Conservation (phyloP, 129 eudicot genomes). For the Erigeron canadensis region DNA sequence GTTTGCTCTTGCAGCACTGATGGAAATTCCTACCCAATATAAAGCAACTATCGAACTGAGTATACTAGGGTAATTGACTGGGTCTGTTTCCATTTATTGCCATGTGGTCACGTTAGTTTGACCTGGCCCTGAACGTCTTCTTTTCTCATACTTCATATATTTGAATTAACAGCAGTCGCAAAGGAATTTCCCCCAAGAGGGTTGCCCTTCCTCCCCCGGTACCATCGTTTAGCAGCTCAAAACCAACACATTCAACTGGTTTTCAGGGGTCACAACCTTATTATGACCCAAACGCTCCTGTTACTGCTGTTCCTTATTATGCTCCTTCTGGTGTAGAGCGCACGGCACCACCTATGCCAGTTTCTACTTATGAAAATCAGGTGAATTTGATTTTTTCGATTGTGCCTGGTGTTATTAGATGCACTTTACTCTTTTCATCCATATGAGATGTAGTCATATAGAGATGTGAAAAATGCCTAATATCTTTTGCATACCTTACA, state of each 20-base stretch:
- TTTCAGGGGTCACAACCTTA: constrained; percentile 52
- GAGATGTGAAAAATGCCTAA: background rate
- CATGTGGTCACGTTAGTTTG: constrained; percentile 13
- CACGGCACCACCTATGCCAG: constrained; percentile 59
- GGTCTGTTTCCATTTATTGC: background rate
- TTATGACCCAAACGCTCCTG: constrained; percentile 38
- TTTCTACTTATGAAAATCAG: constrained; percentile 62
- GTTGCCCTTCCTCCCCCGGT: constrained; percentile 89
- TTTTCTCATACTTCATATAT: constrained; percentile 2
- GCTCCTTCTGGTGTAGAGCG: constrained; percentile 32
- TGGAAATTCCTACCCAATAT: constrained; percentile 96
- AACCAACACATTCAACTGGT: constrained; percentile 44
- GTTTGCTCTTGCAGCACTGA: constrained; percentile 91
- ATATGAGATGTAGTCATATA: too few species aligned
- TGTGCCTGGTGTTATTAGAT: constrained; percentile 1
- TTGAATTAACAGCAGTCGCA: constrained; percentile 43
- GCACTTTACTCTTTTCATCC: background rate
- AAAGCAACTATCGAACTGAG: constrained; percentile 90
- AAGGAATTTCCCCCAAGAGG: constrained; percentile 61
- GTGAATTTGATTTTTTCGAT: constrained; percentile 33
- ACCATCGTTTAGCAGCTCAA: constrained; percentile 48
- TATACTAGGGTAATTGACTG: constrained; percentile 65
- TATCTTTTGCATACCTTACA: constrained; percentile 32
- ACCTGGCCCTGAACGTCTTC: constrained; percentile 5
- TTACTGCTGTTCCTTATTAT: constrained; percentile 51